Percentiles rank a stretch among this genome's conserved stretches.
phyloP scores from a whole-genome alignment of 257 asterid species.

The Solanum tarijense region DNA sequence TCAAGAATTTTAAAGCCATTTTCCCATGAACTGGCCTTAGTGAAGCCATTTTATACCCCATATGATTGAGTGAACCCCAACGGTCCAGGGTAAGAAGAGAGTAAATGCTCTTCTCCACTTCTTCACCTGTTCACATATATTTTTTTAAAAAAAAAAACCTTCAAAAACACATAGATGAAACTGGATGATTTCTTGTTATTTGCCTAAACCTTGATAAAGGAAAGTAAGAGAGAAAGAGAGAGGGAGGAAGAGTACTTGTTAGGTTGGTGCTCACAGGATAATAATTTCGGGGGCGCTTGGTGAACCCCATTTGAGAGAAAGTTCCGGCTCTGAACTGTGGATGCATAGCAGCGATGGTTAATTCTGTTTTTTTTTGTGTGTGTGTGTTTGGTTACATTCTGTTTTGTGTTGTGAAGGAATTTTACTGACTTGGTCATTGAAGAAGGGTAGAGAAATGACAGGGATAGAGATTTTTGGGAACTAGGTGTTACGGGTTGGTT shows the following conservation, averaged over 20 bases:
- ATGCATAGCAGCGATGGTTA: neutral
- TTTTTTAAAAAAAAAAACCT: neutral
- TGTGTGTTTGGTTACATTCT: neutral
- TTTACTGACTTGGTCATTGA: too few species aligned
- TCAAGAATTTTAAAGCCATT: conserved; percentile 75
- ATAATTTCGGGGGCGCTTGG: conserved; percentile 7
- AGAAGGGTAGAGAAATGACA: too few species aligned
- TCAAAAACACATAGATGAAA: neutral
- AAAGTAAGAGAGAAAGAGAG: neutral
- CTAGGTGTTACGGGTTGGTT: too few species aligned
- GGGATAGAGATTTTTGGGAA: too few species aligned
- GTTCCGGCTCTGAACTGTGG: neutral
- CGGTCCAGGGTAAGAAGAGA: conserved; percentile 67
- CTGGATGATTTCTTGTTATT: neutral
- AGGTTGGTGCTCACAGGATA: conserved; percentile 10
- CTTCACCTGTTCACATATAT: conserved; percentile 30
- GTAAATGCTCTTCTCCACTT: conserved; percentile 46
- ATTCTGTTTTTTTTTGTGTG: neutral
- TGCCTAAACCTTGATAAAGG: conserved; percentile 20
- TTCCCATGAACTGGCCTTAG: conserved; percentile 78
- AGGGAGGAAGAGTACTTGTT: conserved; percentile 18
- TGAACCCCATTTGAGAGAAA: conserved; percentile 11
- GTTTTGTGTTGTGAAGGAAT: neutral
- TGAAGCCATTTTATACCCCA: conserved; percentile 56
- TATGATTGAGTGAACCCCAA: conserved; percentile 82